These are phyloP conservation scores for Dicorynia guianensis DNA, from an alignment of 306 rosid species.

Conservation along the genomic window DNA sequence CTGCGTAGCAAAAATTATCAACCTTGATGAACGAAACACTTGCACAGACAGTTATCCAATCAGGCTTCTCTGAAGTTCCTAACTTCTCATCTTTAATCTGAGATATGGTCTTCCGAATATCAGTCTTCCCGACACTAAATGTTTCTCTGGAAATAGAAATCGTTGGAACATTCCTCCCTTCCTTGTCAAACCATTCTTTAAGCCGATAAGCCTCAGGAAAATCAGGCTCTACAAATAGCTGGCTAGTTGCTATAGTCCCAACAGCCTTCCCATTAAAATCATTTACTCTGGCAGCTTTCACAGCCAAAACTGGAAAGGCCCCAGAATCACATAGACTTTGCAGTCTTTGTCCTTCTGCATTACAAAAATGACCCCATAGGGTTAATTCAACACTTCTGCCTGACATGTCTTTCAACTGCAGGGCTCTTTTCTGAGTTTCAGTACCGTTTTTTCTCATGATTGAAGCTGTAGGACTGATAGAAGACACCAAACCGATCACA, in stretches of 20 bases:
- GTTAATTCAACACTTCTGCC: slow-evolving; percentile 81
- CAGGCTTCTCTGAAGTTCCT: slow-evolving; percentile 94
- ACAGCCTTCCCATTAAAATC: slow-evolving; percentile 86
- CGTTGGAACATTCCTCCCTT: slow-evolving; percentile 70
- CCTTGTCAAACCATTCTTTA: slow-evolving; percentile 77
- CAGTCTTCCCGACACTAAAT: slow-evolving; percentile 52
- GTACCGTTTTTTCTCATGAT: slow-evolving; percentile 84
- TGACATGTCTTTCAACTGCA: slow-evolving; percentile 86
- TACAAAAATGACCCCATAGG: slow-evolving; percentile 83
- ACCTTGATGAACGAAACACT: slow-evolving; percentile 65
- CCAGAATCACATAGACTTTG: slow-evolving; percentile 84
- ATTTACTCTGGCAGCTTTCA: slow-evolving; percentile 76
- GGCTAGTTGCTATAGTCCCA: slow-evolving; percentile 75
- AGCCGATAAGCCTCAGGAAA: slow-evolving; percentile 60
- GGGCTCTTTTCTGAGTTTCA: slow-evolving; percentile 83
- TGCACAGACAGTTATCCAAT: slow-evolving; percentile 86
- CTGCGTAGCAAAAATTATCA: slow-evolving; percentile 85
- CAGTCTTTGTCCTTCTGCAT: slow-evolving; percentile 74
- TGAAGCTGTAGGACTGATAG: slow-evolving; percentile 68
- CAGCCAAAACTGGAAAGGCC: slow-evolving; percentile 73
- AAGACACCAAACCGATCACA: slow-evolving; percentile 79
- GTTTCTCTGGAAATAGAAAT: slow-evolving; percentile 76
- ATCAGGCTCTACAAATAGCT: slow-evolving; percentile 77
- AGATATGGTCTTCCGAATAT: slow-evolving; percentile 68
- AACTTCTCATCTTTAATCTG: slow-evolving; percentile 92